Percentiles rank a stretch among this genome's conserved stretches.
phyloP scores from a whole-genome alignment of 306 rosid species.

The Pyrus pyrifolia region DNA sequence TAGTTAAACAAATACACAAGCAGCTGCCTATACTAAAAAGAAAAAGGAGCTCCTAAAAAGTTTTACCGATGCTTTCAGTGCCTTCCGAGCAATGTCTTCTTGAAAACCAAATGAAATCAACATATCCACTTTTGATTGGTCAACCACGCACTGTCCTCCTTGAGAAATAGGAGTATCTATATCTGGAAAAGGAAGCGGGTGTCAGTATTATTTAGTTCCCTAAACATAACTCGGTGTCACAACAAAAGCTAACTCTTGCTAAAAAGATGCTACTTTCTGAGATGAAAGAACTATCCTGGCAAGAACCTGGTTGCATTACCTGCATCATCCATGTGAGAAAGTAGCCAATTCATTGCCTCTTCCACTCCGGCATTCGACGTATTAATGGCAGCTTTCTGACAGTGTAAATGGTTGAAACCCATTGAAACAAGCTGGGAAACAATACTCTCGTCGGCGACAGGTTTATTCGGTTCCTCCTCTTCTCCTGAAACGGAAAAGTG shows the following conservation, averaged over 20 bases:
- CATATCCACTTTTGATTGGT: slow-evolving; percentile 73
- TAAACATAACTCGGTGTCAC: not conserved
- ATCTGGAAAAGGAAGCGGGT: slow-evolving; percentile 29
- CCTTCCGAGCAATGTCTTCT: slow-evolving; percentile 76
- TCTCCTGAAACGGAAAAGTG: slow-evolving; percentile 33
- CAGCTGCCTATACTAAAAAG: not conserved
- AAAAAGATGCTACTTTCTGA: not conserved
- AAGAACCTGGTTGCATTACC: slow-evolving; percentile 33
- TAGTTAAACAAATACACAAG: not conserved
- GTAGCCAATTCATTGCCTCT: slow-evolving; percentile 98
- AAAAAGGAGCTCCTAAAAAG: not conserved
- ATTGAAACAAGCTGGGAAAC: slow-evolving; percentile 88
- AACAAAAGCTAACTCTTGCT: slow-evolving; percentile 1
- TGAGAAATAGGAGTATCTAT: slow-evolving; percentile 62
- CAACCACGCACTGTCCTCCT: slow-evolving; percentile 45
- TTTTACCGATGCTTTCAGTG: slow-evolving; percentile 76
- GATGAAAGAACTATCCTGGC: not conserved
- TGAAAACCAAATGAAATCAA: slow-evolving; percentile 87
- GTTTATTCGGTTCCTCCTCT: slow-evolving; percentile 42
- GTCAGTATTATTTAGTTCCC: slow-evolving; percentile 15
- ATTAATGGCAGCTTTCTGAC: slow-evolving; percentile 90
- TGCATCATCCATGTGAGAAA: slow-evolving; percentile 90
- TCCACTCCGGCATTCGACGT: slow-evolving; percentile 83
- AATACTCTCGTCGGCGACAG: slow-evolving; percentile 54
- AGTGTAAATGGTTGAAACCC: slow-evolving; percentile 76